Base-by-base conservation (phyloP, 2,329 filamentous ascomycete genomes). In the Dactylellina cionopaga region DNA sequence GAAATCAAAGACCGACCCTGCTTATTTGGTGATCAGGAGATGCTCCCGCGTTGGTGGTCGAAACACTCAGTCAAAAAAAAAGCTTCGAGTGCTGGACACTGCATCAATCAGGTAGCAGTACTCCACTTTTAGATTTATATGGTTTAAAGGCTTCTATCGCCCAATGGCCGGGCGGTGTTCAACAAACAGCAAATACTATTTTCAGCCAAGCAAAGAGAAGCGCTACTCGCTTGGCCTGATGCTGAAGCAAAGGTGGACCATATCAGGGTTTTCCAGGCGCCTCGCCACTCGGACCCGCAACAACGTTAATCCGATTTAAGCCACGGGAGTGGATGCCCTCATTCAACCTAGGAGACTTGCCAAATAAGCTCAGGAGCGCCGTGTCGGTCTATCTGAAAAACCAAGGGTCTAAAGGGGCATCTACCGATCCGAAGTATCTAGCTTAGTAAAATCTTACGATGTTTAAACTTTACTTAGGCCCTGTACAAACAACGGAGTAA, bases 271-370 rank as follows among this genome's bases (percentile, higher is more conserved):
- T 59, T 68, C 19, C 63, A 54, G 63, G 54, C 43, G 54, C 17
- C 51, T 66, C 37, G 29, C 43, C 59, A 52, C 52, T 41, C 39
- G 49, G 39, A 29, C 44, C 43, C 65, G 65, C 56, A 70, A 56
- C 24, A 70, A 70, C 56, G 15, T 56, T 70, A 63, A 70, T 70
- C 65, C 65, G 65, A 49, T 62, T 70, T 56, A 54, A 70, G 65
- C 56, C 65, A 62, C 49, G 39, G 62, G 19, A 44, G 58, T 60
- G 58, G 22, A 46, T 56, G 56, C 27, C 1, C 29, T 46, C 25
- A 9, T 19, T 43, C 13, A 5, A 37, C 19, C 10, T 24, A 37
- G 9, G 11, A 19, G n/a, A 13, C 22, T 33, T 46, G 10, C 13
- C 33, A 33, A 25, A 52, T 37, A 25, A 25, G 39, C 52, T 54